Conservation (phyloP, 2,329 filamentous ascomycete genomes). For the Arthrobotrys iridis region DNA sequence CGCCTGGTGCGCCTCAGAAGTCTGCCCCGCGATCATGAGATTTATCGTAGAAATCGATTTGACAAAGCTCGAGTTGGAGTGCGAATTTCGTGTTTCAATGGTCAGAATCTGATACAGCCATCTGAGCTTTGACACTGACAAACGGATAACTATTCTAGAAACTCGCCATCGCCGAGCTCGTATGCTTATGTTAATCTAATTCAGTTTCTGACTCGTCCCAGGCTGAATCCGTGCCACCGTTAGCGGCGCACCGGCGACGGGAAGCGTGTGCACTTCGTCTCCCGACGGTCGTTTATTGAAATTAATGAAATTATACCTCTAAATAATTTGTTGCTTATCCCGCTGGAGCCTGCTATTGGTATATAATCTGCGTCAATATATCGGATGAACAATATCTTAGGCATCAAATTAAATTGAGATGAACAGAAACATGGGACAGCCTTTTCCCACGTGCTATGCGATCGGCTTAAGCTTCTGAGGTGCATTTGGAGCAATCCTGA, state of each 20-base stretch:
- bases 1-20: neutral
- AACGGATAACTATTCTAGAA: neutral
- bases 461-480: constrained; percentile 5
- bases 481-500: constrained; percentile 29
- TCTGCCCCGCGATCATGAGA: neutral
- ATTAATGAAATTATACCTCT: constrained; percentile 16
- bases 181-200: constrained; percentile 2
- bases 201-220: constrained; percentile 3
- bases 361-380: neutral
- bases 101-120: constrained; percentile 3
- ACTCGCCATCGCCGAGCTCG: neutral
- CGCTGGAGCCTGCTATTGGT: constrained; percentile 19
- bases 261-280: neutral
- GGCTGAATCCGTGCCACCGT: neutral
- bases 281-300: neutral
- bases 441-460: constrained; percentile 8
- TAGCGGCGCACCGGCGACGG: neutral
- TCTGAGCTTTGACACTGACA: constrained; percentile 3
- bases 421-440: constrained; percentile 4
- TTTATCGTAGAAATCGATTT: constrained; percentile 4
- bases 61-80: neutral
- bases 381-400: constrained; percentile 19
- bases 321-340: constrained; percentile 33
- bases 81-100: constrained; percentile 9
- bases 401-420: neutral